These are phyloP conservation scores for Leccinum fuscescens DNA, from an alignment of 1,284 basidiomycete species.

Conservation along the genomic window DNA sequence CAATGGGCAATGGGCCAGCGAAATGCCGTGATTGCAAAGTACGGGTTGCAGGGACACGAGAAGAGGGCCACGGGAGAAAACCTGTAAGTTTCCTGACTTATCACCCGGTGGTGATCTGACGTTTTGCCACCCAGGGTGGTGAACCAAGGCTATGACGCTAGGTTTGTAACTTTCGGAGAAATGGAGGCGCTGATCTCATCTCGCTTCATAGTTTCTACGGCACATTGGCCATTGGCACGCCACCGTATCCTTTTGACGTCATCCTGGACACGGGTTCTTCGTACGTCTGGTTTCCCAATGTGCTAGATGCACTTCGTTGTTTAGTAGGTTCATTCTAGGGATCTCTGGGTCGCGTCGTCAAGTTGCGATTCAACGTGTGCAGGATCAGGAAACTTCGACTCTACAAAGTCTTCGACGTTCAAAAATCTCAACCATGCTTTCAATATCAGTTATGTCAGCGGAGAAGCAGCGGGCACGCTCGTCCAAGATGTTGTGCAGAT, in stretches of 20 bases:
- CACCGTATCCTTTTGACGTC: conserved; percentile 27
- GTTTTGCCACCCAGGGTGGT: conserved; percentile 21
- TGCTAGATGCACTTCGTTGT: neutral
- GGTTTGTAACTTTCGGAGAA: conserved; percentile 9
- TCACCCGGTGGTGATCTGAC: neutral
- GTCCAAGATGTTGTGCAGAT: conserved; percentile 51
- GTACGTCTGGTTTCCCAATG: conserved; percentile 26
- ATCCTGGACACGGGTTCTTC: conserved; percentile 47
- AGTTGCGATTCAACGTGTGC: conserved; percentile 18
- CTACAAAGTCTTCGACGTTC: conserved; percentile 30
- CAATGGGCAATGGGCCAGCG: conserved; percentile 27
- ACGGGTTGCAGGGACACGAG: conserved; percentile 9
- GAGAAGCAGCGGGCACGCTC: conserved; percentile 48
- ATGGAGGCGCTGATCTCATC: neutral
- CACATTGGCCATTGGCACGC: conserved; percentile 31
- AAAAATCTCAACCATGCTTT: conserved; percentile 36
- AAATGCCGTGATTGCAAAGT: conserved; percentile 24
- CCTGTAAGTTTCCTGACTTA: conserved; percentile 12
- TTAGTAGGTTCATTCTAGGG: conserved; percentile 27
- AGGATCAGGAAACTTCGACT: conserved; percentile 29
- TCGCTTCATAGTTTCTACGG: conserved; percentile 27
- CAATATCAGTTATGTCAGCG: conserved; percentile 55
- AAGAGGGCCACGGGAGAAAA: conserved; percentile 24
- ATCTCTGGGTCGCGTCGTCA: conserved; percentile 45
- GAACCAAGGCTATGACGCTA: conserved; percentile 21